Base-by-base conservation (phyloP, 495 filamentous ascomycete genomes). In the Elaphomyces granulatus region DNA sequence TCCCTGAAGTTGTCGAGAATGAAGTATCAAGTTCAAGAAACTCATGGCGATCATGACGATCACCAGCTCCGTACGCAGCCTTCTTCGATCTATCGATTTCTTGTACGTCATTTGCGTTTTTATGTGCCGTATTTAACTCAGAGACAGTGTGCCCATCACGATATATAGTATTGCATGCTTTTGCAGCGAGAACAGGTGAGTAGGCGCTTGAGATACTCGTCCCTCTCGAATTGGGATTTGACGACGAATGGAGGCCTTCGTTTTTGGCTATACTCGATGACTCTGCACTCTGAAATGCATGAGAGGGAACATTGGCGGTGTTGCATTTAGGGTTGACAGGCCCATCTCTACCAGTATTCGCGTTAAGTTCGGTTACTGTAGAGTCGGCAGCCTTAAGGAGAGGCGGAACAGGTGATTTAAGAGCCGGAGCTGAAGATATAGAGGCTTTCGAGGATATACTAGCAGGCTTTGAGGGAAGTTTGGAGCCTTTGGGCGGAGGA, bases 321-420 rank as follows among this genome's bases (percentile, higher is more conserved):
- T 56, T 65, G 32, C 58, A 54, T 16, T 60, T 50, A 3, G 55
- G 53, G 16, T 44, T 55, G 15, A 59, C 63, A 8, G 59, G 34
- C 4, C 46, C 46, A 23, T 75, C 71, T 51, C 64, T 71, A 32
- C 74, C 55, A 15, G 67, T 74, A 46, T 60, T 76, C 17, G 72
- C 68, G 48, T 74, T 70, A 12, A 77, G 51, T 18, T 78, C 69
- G 8, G 68, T 74, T 28, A 78, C 51, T 6, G 62, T 51, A 14
- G 64, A 59, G 41, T 64, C 59, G 20, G 49, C 56, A 19, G 54
- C 56, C 46, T 70, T 70, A 26, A 66, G 67, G 8, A 75, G 53
- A 10, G 71, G 60, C n/a, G 48, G 45, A 34, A 52, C 46, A 28
- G 49, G 58, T 20, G 58, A 45, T 45, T 65, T 69, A 12, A 52